Percentiles rank a stretch among this genome's conserved stretches.
Conservation (phyloP, 2,329 filamentous ascomycete genomes). For the Pyrenochaeta sp. region DNA sequence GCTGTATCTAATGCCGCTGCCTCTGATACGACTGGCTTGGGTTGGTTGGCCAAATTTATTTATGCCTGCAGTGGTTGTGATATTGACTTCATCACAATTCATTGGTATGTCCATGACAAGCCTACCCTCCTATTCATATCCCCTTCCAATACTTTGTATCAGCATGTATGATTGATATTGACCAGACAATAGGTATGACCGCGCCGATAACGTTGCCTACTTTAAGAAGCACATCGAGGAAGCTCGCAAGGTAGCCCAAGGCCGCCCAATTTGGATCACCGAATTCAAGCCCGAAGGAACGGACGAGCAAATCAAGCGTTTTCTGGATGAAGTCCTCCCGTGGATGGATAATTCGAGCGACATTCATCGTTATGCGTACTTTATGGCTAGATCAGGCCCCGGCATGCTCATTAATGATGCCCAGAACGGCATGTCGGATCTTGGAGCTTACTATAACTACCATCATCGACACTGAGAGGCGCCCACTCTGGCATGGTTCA, state of each 20-base stretch:
- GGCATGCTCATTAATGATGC: constrained; percentile 26
- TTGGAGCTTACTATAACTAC: constrained; percentile 25
- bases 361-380: constrained; percentile 44
- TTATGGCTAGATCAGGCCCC: constrained; percentile 23
- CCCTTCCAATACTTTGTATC: not conserved
- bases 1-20: constrained; percentile 39
- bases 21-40: constrained; percentile 22
- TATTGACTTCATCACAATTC: constrained; percentile 47
- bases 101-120: constrained; percentile 31
- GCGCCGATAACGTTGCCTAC: constrained; percentile 26
- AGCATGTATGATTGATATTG: not conserved
- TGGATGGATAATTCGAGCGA: constrained; percentile 41
- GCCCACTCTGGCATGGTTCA: not conserved
- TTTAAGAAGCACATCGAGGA: constrained; percentile 48
- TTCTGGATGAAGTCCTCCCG: constrained; percentile 39
- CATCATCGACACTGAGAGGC: not conserved
- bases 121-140: not conserved
- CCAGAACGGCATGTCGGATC: constrained; percentile 20
- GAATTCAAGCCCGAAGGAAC: constrained; percentile 38
- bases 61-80: constrained; percentile 35
- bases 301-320: constrained; percentile 25
- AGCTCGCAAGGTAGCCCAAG: constrained; percentile 58
- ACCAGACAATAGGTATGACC: constrained; percentile 31
- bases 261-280: constrained; percentile 52
- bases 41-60: constrained; percentile 40